Evolutionary conservation across 1,139 yeast species (phyloP), one percentile per base, ranked within the genome.

Genomic region (Pichia sp.): DNA sequence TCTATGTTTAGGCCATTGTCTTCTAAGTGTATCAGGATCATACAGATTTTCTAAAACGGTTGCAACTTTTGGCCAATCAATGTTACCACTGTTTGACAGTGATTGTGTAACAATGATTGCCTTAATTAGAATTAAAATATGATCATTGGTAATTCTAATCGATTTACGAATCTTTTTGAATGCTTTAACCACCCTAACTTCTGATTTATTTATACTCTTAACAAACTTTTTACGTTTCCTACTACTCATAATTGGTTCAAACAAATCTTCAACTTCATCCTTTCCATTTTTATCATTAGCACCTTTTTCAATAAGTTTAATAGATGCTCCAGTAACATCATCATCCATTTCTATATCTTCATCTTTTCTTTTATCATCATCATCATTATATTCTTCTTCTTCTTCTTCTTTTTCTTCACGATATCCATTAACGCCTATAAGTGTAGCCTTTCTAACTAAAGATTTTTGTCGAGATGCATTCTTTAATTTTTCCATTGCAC

Each of bases 51-150:
- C 70, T 56, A 84, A 73, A 6, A 76, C 67, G 0, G 62, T 61
- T 0, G 83, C 73, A n/a, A 87, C 79, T 45, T 72, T 64, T 0
- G 72, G 73, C 79, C 88, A 87, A 56, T 82, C 82, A 42, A 83
- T 81, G 4, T 70, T 67, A 4, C 74, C 73, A 54, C 76, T 71
- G 46, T 72, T 66, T 55, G 78, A 70, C 16, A 79, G 70, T 1
- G 87, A 72, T 57, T 84, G 76, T 25, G 81, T 77, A n/a, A 87
- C 81, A 10, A 85, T 77, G 30, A 84, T 82, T 1, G 83, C 75
- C 60, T 59, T 71, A 67, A 58, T 60, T 56, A 59, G 60, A 33
- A 53, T 52, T 57, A 61, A 63, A 34, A 58, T 58, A 47, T 65
- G 63, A 28, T 55, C 62, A 45, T 58, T 57, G 6, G 60, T 44